A percentile compares a stretch with the other conserved stretches of the same genome.
Evolutionary conservation across 225 moss, liverwort and hornwort genomes (phyloP).

Genomic region (Asterella californica): DNA sequence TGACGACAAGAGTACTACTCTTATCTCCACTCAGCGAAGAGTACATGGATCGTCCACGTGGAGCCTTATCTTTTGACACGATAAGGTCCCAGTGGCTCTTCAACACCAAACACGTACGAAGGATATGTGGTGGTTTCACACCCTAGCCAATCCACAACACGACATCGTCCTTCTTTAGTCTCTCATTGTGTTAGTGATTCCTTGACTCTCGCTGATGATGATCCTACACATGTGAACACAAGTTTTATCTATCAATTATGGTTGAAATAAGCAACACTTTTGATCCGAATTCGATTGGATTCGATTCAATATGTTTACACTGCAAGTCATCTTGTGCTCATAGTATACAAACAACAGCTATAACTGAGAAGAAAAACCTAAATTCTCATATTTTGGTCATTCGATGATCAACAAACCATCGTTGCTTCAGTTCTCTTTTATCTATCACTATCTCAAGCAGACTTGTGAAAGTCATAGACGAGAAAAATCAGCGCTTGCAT

Average conservation of each 20-base stretch:
- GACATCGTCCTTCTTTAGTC: constrained; percentile 66
- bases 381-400: not conserved
- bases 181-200: constrained; percentile 51
- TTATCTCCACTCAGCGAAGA: too few species aligned
- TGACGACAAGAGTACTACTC: too few species aligned
- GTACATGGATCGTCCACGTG: too few species aligned
- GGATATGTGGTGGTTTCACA: too few species aligned
- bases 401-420: constrained; percentile 38
- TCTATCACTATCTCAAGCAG: too few species aligned
- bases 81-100: too few species aligned
- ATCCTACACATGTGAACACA: constrained; percentile 31
- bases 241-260: not conserved
- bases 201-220: constrained; percentile 31
- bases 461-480: too few species aligned
- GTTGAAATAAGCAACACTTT: not conserved
- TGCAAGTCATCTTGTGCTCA: not conserved
- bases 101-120: too few species aligned
- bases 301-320: not conserved
- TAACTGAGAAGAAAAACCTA: not conserved
- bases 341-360: not conserved
- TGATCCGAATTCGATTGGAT: not conserved
- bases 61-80: too few species aligned
- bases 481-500: too few species aligned
- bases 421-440: constrained; percentile 45
- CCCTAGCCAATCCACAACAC: too few species aligned